These are phyloP conservation scores for Botrytis elliptica DNA, from an alignment of 2,329 filamentous ascomycete species.

Conservation along the genomic window DNA sequence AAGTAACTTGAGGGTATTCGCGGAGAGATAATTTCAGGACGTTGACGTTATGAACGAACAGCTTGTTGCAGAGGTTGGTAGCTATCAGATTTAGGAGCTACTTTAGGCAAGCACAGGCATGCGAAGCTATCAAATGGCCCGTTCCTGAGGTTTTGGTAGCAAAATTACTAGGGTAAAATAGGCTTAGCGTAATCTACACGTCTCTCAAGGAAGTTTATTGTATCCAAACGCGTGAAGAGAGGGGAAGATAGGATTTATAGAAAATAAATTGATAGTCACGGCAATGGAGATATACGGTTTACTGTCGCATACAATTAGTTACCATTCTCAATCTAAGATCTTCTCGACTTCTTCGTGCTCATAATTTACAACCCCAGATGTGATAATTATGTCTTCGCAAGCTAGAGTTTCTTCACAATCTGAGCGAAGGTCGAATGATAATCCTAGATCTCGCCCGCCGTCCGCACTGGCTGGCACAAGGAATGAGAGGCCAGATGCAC, in stretches of 20 bases:
- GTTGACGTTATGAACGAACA: constrained; percentile 19
- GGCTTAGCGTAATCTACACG: constrained; percentile 16
- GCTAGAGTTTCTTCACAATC: constrained; percentile 36
- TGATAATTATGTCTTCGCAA: constrained; percentile 39
- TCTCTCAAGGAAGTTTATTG: constrained; percentile 12
- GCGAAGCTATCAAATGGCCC: constrained; percentile 19
- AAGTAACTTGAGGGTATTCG: constrained; percentile 2
- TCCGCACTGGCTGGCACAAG: constrained; percentile 32
- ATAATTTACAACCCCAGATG: constrained; percentile 30
- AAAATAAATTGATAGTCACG: constrained; percentile 13
- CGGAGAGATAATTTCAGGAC: constrained; percentile 9
- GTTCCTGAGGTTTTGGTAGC: constrained; percentile 18
- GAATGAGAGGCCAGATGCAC: constrained; percentile 30
- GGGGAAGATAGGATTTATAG: background rate
- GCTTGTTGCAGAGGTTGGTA: constrained; percentile 16
- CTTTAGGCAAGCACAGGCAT: constrained; percentile 24
- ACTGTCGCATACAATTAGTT: constrained; percentile 16
- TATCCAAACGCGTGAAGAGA: constrained; percentile 21
- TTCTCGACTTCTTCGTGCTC: constrained; percentile 8
- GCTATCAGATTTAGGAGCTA: constrained; percentile 21
- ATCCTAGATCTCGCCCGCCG: constrained; percentile 36
- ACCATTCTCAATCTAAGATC: background rate
- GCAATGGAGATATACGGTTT: constrained; percentile 18
- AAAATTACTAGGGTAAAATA: background rate
- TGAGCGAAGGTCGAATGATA: constrained; percentile 35